These are phyloP conservation scores for Aspergillus tanneri DNA, from an alignment of 2,329 filamentous ascomycete genomes.

Conservation along the genomic window DNA sequence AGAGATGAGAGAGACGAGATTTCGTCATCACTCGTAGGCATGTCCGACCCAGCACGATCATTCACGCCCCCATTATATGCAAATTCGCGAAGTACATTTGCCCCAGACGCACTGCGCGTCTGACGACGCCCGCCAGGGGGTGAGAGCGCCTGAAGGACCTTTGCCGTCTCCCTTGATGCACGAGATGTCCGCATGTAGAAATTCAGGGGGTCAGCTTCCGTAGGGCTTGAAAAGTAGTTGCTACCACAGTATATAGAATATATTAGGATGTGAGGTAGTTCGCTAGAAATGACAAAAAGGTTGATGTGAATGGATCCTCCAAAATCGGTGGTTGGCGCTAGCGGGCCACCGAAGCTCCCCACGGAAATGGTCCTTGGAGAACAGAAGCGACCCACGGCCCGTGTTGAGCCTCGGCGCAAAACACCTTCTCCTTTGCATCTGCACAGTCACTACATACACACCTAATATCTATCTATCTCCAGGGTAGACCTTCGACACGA, in stretches of 20 bases:
- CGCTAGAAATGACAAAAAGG: no score
- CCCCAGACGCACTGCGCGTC: slow-evolving; percentile 41
- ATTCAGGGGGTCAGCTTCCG: no score
- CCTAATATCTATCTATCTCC: no score
- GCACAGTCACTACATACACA: no score
- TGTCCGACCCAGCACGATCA: slow-evolving; percentile 29
- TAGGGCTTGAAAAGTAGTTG: no score
- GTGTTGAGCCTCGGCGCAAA: slow-evolving; percentile 16
- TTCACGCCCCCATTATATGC: slow-evolving; percentile 22
- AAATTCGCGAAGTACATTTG: slow-evolving; percentile 29
- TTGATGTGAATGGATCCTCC: slow-evolving; percentile 24
- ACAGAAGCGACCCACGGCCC: slow-evolving; percentile 5
- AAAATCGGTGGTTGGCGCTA: background rate
- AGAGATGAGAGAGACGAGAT: slow-evolving; percentile 38
- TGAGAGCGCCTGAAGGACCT: slow-evolving; percentile 53
- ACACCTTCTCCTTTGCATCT: background rate
- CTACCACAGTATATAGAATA: no score
- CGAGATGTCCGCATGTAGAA: slow-evolving; percentile 62
- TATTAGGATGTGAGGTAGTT: background rate
- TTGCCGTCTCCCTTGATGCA: slow-evolving; percentile 59
- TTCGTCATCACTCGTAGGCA: slow-evolving; percentile 27
- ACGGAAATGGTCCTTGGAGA: background rate
- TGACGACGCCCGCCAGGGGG: slow-evolving; percentile 42
- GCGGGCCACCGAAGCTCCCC: background rate
- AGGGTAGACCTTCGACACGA: no score